phyloP scores from a whole-genome alignment of 1,284 basidiomycete genomes.

The Moesziomyces sp. region DNA sequence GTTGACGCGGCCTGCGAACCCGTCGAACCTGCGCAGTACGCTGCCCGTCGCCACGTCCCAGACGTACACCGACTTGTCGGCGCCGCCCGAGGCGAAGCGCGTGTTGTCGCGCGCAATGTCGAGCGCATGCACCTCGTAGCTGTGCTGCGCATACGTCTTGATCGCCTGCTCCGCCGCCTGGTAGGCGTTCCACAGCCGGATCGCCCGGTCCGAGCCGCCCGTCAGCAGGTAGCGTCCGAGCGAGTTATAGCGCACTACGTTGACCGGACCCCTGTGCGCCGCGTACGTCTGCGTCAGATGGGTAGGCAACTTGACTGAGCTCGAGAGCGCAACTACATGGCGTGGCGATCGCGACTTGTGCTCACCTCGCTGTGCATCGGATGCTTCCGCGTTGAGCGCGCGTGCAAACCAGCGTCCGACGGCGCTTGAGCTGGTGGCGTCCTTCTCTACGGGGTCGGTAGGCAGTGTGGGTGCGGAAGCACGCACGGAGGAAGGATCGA shows the following conservation, averaged over 20 bases:
- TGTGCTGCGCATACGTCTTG: constrained; percentile 88
- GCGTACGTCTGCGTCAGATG: constrained; percentile 22
- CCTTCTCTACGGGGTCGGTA: not conserved
- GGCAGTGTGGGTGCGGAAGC: not conserved
- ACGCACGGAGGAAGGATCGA: constrained; percentile 27
- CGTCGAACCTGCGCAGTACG: constrained; percentile 82
- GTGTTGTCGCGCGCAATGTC: constrained; percentile 89
- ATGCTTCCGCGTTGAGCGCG: constrained; percentile 13
- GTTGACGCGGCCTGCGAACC: constrained; percentile 90
- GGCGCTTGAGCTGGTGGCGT: not conserved
- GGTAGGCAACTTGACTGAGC: constrained; percentile 37
- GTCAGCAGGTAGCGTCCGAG: constrained; percentile 85
- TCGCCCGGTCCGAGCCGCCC: constrained; percentile 87
- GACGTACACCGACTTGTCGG: constrained; percentile 88
- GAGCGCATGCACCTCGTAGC: constrained; percentile 90
- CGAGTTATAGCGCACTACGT: constrained; percentile 68
- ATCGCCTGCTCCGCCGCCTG: constrained; percentile 72
- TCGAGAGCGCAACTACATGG: constrained; percentile 34
- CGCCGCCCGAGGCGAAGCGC: constrained; percentile 90
- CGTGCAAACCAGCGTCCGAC: constrained; percentile 29
- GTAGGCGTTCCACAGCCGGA: constrained; percentile 89
- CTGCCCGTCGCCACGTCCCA: constrained; percentile 93
- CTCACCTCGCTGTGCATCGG: constrained; percentile 20
- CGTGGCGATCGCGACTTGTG: constrained; percentile 8
- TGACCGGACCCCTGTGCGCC: constrained; percentile 65